These are phyloP conservation scores for Clonostachys sp. DNA, from an alignment of 2,329 filamentous ascomycete species.

Conservation along the genomic window DNA sequence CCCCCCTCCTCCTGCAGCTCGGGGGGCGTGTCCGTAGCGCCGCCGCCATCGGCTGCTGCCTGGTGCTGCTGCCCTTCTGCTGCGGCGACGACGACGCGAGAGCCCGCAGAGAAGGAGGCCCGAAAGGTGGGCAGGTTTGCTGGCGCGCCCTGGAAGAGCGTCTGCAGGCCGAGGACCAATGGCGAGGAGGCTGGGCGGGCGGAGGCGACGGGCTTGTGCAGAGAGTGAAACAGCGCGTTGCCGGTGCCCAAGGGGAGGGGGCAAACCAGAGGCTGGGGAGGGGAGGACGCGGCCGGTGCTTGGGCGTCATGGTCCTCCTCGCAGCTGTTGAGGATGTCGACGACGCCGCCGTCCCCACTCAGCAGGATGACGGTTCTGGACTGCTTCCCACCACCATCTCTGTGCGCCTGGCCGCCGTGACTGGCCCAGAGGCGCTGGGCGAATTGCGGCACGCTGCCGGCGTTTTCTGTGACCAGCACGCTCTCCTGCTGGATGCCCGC, in stretches of 20 bases:
- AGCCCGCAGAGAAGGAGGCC: conserved; percentile 55
- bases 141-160: conserved; percentile 53
- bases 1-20: conserved; percentile 11
- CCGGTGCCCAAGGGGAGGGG: conserved; percentile 58
- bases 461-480: conserved; percentile 59
- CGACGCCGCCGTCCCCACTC: conserved; percentile 81
- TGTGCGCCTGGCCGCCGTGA: conserved; percentile 19
- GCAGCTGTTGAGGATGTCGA: conserved; percentile 73
- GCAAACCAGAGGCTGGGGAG: conserved; percentile 37
- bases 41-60: conserved; percentile 1
- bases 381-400: conserved; percentile 2
- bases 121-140: conserved; percentile 57
- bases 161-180: conserved; percentile 46
- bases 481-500: not conserved
- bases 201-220: conserved; percentile 53
- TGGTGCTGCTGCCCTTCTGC: not conserved
- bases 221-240: conserved; percentile 60
- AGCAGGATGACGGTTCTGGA: conserved; percentile 65
- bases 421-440: conserved; percentile 32
- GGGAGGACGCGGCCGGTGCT: conserved; percentile 12
- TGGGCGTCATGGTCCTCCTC: conserved; percentile 1
- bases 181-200: conserved; percentile 26
- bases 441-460: conserved; percentile 61
- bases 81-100: conserved; percentile 37
- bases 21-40: conserved; percentile 1